Percentiles rank a stretch among this genome's conserved stretches.
These are phyloP conservation scores for Kalanchoe fedtschenkoi DNA, from an alignment of 164 flowering plant genomes.

Conservation along the genomic window DNA sequence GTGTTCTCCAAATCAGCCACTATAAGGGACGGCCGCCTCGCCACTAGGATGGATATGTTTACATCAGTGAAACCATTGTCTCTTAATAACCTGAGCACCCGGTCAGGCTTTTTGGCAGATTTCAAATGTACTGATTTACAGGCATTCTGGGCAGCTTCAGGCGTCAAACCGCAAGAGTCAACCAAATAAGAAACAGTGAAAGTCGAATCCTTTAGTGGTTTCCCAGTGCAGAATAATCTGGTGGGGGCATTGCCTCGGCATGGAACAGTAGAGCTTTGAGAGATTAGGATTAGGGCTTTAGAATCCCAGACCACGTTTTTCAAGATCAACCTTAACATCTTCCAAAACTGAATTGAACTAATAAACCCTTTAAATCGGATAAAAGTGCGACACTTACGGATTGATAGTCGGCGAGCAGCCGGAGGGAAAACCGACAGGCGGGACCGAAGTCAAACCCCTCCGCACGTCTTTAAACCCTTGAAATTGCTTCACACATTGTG, in stretches of 20 bases:
- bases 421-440: too few relatives aligned
- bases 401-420: too few relatives aligned
- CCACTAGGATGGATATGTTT: slow-evolving; percentile 3
- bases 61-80: slow-evolving; percentile 6
- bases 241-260: background rate
- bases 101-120: slow-evolving; percentile 1
- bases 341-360: background rate
- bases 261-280: background rate
- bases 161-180: slow-evolving; percentile 10
- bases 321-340: slow-evolving; percentile 1
- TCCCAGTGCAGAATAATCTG: background rate
- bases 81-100: slow-evolving; percentile 4
- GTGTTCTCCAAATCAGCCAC: background rate
- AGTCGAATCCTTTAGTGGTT: background rate
- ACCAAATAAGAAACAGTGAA: slow-evolving; percentile 8
- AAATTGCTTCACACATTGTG: too few relatives aligned
- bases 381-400: too few relatives aligned
- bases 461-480: too few relatives aligned
- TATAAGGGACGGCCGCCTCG: background rate
- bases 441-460: too few relatives aligned
- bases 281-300: too few relatives aligned
- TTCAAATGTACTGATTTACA: background rate
- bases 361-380: too few relatives aligned
- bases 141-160: slow-evolving; percentile 1
- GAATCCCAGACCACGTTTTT: background rate